Evolutionary conservation across 148 eudicot genomes (phyloP).

Genomic region (Nepenthes gracilis): DNA sequence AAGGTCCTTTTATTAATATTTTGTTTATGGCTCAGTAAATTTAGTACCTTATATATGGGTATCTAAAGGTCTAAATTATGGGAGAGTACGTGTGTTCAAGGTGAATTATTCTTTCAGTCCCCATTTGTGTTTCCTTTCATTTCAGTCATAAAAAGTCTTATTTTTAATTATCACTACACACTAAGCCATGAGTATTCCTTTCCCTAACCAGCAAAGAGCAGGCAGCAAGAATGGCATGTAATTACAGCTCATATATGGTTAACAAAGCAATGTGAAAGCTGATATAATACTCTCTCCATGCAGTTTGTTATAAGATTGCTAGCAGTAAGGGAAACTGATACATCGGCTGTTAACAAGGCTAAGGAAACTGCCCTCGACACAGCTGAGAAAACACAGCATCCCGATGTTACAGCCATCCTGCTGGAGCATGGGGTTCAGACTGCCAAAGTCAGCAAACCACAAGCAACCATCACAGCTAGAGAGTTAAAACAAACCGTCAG

Average conservation of each 20-base stretch:
- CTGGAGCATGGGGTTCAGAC: slow-evolving; percentile 20
- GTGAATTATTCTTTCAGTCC: too few species aligned
- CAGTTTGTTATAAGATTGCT: slow-evolving; percentile 62
- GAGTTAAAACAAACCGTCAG: slow-evolving; percentile 46
- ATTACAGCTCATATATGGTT: too few species aligned
- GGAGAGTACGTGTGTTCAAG: too few species aligned
- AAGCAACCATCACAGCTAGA: slow-evolving; percentile 15
- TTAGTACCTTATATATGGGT: too few species aligned
- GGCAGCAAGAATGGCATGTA: too few species aligned
- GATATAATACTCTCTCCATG: not conserved
- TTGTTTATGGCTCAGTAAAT: too few species aligned
- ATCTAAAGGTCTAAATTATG: not conserved
- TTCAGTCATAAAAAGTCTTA: too few species aligned
- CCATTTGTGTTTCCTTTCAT: too few species aligned
- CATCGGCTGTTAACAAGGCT: slow-evolving; percentile 46
- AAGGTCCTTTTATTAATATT: too few species aligned
- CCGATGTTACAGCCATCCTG: slow-evolving; percentile 19
- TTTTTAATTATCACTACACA: too few species aligned
- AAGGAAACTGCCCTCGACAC: slow-evolving; percentile 52
- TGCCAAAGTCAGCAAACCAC: slow-evolving; percentile 22
- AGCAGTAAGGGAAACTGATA: slow-evolving; percentile 34
- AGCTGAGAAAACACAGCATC: slow-evolving; percentile 23
- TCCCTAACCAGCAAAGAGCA: too few species aligned
- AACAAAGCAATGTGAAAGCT: not conserved
- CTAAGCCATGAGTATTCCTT: too few species aligned